Conservation (phyloP, 108 stramenopile species). For the Thalassiosira profunda region DNA sequence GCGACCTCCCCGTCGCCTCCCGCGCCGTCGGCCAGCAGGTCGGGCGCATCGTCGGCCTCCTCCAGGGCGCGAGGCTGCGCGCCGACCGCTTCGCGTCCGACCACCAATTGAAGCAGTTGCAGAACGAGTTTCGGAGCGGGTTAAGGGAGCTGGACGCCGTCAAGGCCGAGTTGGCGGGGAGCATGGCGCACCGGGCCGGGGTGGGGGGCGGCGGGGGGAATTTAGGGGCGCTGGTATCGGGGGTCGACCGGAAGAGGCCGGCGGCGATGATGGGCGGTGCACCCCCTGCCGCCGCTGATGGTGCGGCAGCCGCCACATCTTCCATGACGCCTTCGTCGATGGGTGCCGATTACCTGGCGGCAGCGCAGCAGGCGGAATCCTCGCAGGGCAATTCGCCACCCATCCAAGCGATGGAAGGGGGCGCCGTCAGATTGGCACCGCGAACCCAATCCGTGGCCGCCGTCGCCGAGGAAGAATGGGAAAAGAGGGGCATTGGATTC, state of each 20-base stretch:
- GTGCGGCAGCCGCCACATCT: background rate
- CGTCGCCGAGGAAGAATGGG: slow-evolving; percentile 89
- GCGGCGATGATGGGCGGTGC: background rate
- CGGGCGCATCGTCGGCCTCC: slow-evolving; percentile 80
- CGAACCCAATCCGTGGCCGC: slow-evolving; percentile 65
- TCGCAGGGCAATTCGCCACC: slow-evolving; percentile 22
- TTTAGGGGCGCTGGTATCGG: slow-evolving; percentile 60
- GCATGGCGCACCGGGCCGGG: slow-evolving; percentile 25
- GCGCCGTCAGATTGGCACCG: slow-evolving; percentile 42
- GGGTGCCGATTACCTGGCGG: slow-evolving; percentile 40
- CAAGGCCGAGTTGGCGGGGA: slow-evolving; percentile 81
- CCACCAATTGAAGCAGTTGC: slow-evolving; percentile 76
- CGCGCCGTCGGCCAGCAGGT: slow-evolving; percentile 69
- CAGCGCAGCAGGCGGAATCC: slow-evolving; percentile 35
- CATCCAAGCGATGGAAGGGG: background rate
- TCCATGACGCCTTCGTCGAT: slow-evolving; percentile 1
- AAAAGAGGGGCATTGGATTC: slow-evolving; percentile 83
- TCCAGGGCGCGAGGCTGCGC: slow-evolving; percentile 84
- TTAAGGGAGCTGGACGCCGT: slow-evolving; percentile 86
- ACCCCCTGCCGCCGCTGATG: background rate
- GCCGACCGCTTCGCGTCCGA: slow-evolving; percentile 81
- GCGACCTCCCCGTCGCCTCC: slow-evolving; percentile 73
- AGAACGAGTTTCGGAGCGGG: slow-evolving; percentile 83
- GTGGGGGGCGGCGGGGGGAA: slow-evolving; percentile 8
- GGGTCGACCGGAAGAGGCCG: slow-evolving; percentile 46